These are phyloP conservation scores for Coccomyxa sp. DNA, from an alignment of 139 green algal species.

Conservation along the genomic window DNA sequence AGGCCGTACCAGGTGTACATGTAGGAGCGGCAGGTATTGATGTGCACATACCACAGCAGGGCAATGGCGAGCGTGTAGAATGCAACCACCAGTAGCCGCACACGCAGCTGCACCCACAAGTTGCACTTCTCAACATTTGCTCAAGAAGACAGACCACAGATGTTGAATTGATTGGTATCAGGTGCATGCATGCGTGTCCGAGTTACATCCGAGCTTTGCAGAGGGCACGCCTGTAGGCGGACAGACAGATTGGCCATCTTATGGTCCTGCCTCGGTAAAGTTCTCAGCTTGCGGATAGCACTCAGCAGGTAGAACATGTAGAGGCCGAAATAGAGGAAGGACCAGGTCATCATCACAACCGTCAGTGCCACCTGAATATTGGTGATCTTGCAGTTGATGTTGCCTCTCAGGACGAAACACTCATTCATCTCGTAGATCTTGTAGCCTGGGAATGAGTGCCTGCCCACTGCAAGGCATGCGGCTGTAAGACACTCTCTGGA, in stretches of 20 bases:
- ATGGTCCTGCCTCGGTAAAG: background rate
- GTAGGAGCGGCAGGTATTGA: background rate
- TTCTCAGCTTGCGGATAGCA: background rate
- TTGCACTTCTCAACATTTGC: background rate
- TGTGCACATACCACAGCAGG: background rate
- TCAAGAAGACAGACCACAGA: too few species aligned
- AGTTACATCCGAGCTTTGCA: too few species aligned
- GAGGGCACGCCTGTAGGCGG: background rate
- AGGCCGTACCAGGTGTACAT: background rate
- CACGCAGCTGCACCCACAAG: background rate
- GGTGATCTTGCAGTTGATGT: too few species aligned
- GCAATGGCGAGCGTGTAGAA: background rate
- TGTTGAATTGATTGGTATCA: too few species aligned
- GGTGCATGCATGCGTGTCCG: too few species aligned
- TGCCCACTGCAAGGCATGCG: too few species aligned
- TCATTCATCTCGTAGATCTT: too few species aligned
- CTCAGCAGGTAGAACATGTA: background rate
- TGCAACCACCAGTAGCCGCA: background rate
- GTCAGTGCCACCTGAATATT: background rate
- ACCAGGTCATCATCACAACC: background rate
- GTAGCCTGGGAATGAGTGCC: too few species aligned
- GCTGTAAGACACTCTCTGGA: too few species aligned
- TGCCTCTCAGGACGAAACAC: too few species aligned
- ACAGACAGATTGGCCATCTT: background rate
- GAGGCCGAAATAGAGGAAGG: background rate